A percentile compares a stretch with the other conserved stretches of the same genome.
Evolutionary conservation across 352 stramenopile genomes (phyloP).

Genomic region (Blastocystis sp.): DNA sequence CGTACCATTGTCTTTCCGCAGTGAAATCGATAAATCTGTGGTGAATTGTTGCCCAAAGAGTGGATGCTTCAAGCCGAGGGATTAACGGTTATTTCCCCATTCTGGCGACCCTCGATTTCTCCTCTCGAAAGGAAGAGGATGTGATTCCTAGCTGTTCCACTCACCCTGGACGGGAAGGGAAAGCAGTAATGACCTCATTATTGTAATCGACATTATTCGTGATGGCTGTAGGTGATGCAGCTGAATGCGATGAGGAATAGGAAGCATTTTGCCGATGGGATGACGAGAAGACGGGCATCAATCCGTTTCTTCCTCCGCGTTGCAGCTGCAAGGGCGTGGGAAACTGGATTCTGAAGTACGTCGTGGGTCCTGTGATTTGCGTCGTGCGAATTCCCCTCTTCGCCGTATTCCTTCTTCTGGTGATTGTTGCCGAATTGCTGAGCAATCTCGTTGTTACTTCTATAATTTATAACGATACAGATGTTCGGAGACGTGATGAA

Average conservation of each 20-base stretch:
- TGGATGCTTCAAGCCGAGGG: not conserved
- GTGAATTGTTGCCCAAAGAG: not conserved
- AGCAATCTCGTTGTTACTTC: conserved; percentile 20
- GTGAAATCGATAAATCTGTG: conserved; percentile 43
- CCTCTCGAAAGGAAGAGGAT: no score
- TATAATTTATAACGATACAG: not conserved
- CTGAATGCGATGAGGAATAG: not conserved
- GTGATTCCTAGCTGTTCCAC: no score
- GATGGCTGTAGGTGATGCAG: not conserved
- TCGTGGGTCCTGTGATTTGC: conserved; percentile 38
- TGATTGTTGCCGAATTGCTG: conserved; percentile 24
- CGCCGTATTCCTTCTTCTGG: conserved; percentile 6
- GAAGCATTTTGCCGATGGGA: conserved; percentile 66
- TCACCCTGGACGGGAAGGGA: no score
- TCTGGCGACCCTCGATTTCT: no score
- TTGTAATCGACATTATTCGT: not conserved
- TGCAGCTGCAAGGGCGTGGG: conserved; percentile 19
- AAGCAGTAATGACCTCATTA: no score
- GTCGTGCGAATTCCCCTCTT: not conserved
- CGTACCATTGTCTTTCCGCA: conserved; percentile 11
- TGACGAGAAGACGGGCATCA: conserved; percentile 54
- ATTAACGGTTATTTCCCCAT: not conserved
- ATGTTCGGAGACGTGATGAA: conserved; percentile 17
- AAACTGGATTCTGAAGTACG: conserved; percentile 34
- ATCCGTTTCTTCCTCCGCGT: conserved; percentile 43